These are phyloP conservation scores for Calonectria honghensis DNA, from an alignment of 2,329 filamentous ascomycete genomes.

Conservation along the genomic window DNA sequence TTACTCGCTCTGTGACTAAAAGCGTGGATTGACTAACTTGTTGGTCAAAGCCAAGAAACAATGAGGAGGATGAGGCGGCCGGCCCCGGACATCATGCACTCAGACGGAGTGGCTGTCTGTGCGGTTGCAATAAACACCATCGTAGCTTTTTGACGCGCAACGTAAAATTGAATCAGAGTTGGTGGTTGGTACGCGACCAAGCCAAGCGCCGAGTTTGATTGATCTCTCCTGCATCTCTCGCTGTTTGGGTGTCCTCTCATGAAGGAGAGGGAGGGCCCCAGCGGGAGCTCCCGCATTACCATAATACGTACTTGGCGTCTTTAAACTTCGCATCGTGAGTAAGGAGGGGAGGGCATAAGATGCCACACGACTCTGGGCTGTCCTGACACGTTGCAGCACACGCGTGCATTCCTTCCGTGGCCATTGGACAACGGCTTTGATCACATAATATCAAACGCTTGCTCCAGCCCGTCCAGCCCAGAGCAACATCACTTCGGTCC, in stretches of 20 bases:
- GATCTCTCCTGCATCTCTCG: background rate
- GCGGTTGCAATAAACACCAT: conserved; percentile 13
- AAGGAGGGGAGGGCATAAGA: background rate
- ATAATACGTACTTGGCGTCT: background rate
- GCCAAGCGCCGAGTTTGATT: background rate
- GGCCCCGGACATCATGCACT: background rate
- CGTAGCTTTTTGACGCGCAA: background rate
- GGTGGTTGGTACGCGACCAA: background rate
- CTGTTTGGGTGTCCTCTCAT: background rate
- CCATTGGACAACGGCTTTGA: too few species aligned
- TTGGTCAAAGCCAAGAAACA: background rate
- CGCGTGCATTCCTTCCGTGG: background rate
- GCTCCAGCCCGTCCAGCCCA: background rate
- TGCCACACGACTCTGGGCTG: background rate
- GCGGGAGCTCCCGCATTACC: conserved; percentile 33
- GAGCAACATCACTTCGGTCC: background rate
- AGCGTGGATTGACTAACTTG: background rate
- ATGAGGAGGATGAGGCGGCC: background rate
- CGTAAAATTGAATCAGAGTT: conserved; percentile 3
- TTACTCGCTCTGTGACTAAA: background rate
- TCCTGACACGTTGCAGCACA: background rate
- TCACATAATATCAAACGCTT: background rate
- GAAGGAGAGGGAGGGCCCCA: background rate
- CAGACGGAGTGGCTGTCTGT: background rate
- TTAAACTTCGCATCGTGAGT: background rate